Conservation (phyloP, 2,329 filamentous ascomycete species). For the Aspergillus sp. region DNA sequence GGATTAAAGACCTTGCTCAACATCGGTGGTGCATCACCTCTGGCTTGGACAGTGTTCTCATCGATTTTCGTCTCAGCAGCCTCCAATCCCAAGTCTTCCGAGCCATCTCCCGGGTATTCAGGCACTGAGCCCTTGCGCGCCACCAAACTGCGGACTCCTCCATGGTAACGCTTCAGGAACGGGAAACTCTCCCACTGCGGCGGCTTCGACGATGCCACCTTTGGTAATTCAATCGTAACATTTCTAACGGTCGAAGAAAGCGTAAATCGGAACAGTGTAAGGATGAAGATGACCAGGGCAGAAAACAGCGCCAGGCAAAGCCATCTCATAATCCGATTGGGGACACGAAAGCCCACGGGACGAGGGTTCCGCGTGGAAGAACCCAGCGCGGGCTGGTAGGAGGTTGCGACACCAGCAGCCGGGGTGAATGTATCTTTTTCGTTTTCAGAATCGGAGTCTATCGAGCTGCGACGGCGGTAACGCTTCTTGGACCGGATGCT, state of each 20-base stretch:
- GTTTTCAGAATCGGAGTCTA: slow-evolving; percentile 16
- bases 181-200: slow-evolving; percentile 79
- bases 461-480: slow-evolving; percentile 20
- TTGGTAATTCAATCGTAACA: slow-evolving; percentile 44
- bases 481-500: slow-evolving; percentile 14
- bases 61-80: slow-evolving; percentile 25
- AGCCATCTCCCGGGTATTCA: slow-evolving; percentile 67
- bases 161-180: slow-evolving; percentile 85
- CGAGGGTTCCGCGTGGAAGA: slow-evolving; percentile 29
- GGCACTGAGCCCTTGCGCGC: slow-evolving; percentile 63
- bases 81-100: slow-evolving; percentile 52
- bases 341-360: slow-evolving; percentile 55
- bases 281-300: slow-evolving; percentile 70
- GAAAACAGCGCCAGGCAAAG: slow-evolving; percentile 68
- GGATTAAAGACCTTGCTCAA: slow-evolving; percentile 59
- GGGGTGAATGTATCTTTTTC: slow-evolving; percentile 31
- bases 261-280: slow-evolving; percentile 69
- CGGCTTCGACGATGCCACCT: slow-evolving; percentile 58
- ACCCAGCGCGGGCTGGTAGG: slow-evolving; percentile 43
- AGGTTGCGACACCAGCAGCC: slow-evolving; percentile 31
- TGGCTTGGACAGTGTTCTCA: slow-evolving; percentile 14
- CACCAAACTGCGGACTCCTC: slow-evolving; percentile 71
- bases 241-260: slow-evolving; percentile 38
- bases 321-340: slow-evolving; percentile 70
- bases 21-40: slow-evolving; percentile 27